phyloP scores from a whole-genome alignment of 345 rosid species.

The Aegle marmelos region DNA sequence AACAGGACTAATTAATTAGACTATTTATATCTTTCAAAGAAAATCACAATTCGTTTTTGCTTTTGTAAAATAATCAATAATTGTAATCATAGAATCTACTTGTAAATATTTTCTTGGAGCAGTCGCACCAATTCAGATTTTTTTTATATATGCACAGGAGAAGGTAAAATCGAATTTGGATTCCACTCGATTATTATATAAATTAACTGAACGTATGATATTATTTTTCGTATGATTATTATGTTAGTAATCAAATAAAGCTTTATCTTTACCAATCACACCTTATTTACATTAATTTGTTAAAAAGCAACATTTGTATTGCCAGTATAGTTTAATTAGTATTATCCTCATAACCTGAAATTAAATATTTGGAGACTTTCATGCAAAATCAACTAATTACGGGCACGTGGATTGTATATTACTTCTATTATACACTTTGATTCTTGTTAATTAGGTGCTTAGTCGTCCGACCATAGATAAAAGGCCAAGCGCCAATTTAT shows the following conservation, averaged over 20 bases:
- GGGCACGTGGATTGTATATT: conserved; percentile 1
- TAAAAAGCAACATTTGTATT: neutral
- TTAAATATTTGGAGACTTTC: neutral
- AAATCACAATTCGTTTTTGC: neutral
- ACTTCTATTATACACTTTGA: neutral
- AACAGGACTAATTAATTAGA: neutral
- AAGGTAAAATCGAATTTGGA: neutral
- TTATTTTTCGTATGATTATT: neutral
- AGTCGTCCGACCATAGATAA: conserved; percentile 13
- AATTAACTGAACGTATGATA: too few species aligned
- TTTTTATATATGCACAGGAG: neutral
- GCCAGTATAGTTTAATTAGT: neutral
- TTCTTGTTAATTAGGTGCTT: neutral
- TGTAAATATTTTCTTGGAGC: neutral
- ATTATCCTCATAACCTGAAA: neutral
- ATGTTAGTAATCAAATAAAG: neutral
- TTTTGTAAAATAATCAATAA: neutral
- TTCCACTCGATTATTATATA: neutral
- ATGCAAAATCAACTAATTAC: neutral
- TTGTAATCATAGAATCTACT: neutral
- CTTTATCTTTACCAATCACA: neutral
- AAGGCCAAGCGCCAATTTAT: conserved; percentile 6
- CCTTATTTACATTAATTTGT: neutral
- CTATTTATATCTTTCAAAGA: neutral
- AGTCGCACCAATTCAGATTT: neutral